A percentile compares a stretch with the other conserved stretches of the same genome.
Conservation (phyloP, 768 basidiomycete species). For the Pleurotus citrinopileatus region DNA sequence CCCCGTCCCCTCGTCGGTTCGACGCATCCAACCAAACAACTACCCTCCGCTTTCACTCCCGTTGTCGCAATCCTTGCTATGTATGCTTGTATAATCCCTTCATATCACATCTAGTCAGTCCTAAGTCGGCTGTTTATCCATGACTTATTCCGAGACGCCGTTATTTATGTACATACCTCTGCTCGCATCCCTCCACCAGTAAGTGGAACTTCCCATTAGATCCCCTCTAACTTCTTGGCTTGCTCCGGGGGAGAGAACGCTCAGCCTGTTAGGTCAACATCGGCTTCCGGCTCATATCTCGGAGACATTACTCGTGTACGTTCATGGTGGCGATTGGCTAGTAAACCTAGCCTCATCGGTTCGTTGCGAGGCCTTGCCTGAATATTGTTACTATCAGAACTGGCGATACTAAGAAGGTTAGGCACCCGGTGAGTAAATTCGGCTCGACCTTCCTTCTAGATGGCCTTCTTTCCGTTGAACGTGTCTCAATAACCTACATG, state of each 20-base stretch:
- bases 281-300: too few species aligned
- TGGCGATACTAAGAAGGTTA: background rate
- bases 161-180: background rate
- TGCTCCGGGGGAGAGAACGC: too few species aligned
- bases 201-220: too few species aligned
- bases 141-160: constrained; percentile 7
- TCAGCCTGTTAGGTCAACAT: too few species aligned
- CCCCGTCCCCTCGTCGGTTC: background rate
- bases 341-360: too few species aligned
- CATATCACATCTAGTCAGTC: background rate
- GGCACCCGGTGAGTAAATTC: background rate
- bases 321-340: too few species aligned
- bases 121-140: background rate
- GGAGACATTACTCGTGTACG: too few species aligned
- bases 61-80: constrained; percentile 6
- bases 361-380: too few species aligned
- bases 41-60: background rate
- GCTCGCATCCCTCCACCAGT: too few species aligned
- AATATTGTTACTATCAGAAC: background rate
- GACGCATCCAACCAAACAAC: background rate
- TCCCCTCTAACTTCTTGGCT: too few species aligned
- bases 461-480: background rate
- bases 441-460: background rate
- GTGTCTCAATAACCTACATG: background rate
- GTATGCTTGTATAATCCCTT: constrained; percentile 9